These are phyloP conservation scores for Entomortierella parvispora DNA, from an alignment of 192 early-diverging fungal species.

Conservation along the genomic window DNA sequence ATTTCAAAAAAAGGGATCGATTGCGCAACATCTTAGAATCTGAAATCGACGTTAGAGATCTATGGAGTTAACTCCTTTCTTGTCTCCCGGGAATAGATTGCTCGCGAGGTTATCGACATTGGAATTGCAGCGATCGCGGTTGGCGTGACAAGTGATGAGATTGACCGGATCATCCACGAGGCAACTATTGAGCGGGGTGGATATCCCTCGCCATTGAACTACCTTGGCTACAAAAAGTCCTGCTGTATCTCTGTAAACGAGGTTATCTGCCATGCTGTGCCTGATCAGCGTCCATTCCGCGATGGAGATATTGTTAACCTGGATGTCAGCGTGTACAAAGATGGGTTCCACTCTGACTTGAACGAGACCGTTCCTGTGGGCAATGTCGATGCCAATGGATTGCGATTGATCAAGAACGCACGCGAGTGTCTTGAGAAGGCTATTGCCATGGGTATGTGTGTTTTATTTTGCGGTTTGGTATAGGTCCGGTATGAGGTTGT, in stretches of 20 bases:
- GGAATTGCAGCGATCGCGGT: slow-evolving; percentile 81
- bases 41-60: too few relatives aligned
- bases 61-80: too few relatives aligned
- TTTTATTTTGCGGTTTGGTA: too few relatives aligned
- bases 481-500: too few relatives aligned
- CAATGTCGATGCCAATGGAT: background rate
- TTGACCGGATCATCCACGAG: slow-evolving; percentile 95
- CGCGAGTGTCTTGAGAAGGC: slow-evolving; percentile 92
- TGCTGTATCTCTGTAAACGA: slow-evolving; percentile 79
- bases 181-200: slow-evolving; percentile 90
- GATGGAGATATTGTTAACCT: slow-evolving; percentile 98
- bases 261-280: slow-evolving; percentile 99
- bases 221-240: slow-evolving; percentile 97
- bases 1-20: too few relatives aligned
- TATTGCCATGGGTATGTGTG: slow-evolving; percentile 79
- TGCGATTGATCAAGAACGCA: slow-evolving; percentile 45
- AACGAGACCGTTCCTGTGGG: slow-evolving; percentile 80
- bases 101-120: slow-evolving; percentile 91
- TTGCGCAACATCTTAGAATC: too few relatives aligned
- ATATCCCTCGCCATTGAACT: slow-evolving; percentile 98
- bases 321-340: slow-evolving; percentile 88
- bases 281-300: slow-evolving; percentile 89
- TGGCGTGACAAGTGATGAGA: slow-evolving; percentile 95
- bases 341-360: slow-evolving; percentile 95
- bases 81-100: slow-evolving; percentile 66